Evolutionary conservation across 768 basidiomycete genomes (phyloP).

Genomic region (Cyclocybe aegerita): DNA sequence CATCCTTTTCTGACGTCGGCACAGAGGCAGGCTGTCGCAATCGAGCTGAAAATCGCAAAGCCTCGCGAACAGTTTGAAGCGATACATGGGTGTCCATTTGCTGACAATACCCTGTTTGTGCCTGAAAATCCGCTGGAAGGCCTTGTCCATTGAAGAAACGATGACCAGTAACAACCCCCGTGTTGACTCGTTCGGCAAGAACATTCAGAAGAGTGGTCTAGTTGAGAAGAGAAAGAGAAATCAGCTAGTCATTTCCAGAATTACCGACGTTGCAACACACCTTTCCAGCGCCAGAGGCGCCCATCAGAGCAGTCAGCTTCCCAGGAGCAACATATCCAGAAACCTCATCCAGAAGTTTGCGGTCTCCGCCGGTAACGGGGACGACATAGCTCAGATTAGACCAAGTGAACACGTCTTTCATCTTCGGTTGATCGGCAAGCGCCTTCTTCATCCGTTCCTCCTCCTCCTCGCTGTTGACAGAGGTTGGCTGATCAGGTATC

Average conservation of each 20-base stretch:
- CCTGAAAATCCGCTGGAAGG: conserved; percentile 56
- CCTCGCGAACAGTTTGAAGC: conserved; percentile 77
- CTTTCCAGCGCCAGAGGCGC: conserved; percentile 48
- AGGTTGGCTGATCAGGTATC: neutral
- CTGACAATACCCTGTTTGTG: conserved; percentile 83
- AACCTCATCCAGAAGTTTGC: conserved; percentile 65
- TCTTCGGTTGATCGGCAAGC: conserved; percentile 40
- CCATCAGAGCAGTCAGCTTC: conserved; percentile 79
- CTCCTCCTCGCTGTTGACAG: conserved; percentile 1
- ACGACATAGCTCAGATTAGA: conserved; percentile 68
- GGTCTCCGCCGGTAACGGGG: conserved; percentile 42
- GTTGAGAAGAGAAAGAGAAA: neutral
- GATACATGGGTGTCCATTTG: conserved; percentile 82
- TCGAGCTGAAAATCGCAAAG: conserved; percentile 75
- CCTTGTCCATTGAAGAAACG: conserved; percentile 54
- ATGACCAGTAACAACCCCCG: conserved; percentile 51
- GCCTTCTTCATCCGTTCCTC: conserved; percentile 18
- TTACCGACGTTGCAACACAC: conserved; percentile 31
- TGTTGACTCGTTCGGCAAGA: conserved; percentile 46
- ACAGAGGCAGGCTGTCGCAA: conserved; percentile 73
- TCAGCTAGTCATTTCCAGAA: neutral
- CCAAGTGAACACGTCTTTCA: conserved; percentile 79
- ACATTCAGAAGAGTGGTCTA: conserved; percentile 61
- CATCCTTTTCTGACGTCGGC: conserved; percentile 69
- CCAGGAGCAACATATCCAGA: conserved; percentile 83